Evolutionary conservation across 495 filamentous ascomycete genomes (phyloP), one percentile per base, ranked within the genome.

Genomic region (Neurospora africana): DNA sequence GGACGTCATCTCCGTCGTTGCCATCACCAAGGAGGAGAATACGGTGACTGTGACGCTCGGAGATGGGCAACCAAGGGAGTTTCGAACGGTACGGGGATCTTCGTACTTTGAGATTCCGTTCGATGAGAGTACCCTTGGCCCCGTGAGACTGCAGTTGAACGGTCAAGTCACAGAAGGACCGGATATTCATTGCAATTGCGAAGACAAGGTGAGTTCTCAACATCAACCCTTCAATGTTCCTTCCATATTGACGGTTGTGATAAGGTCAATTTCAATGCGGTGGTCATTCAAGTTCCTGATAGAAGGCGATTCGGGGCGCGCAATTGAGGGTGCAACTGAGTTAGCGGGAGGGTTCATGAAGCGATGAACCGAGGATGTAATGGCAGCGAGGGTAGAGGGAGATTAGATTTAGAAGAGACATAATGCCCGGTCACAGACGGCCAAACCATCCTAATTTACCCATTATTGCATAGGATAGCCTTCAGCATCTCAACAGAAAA

Each of bases 101-200:
- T 87, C 85, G 1, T 82, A 91, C 70, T 88, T 89, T 67, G 83
- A 88, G 72, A 78, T 89, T 23, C 80, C 84, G 0, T 88, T 89
- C 72, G 79, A 81, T 69, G 81, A 83, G 5, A 76, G 80, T 37
- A 75, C 69, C 7, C 73, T 71, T 2, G 90, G 90, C 0, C 76
- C 82, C 5, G 88, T 90, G 3, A 83, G 76, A 17, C 78, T 91
- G 37, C 81, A 78, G 0, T 72, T 91, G 65, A 77, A 82, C 39
- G 83, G 88, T 0, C 84, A 82, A 39, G 79, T 78, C 9, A 73
- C 76, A 0, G 76, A 73, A 4, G 90, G 90, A 0, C 83, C 84
- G 5, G 76, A 75, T 2, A 88, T 91, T 4, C 74, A 72, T n/a
- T 88, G 87, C 67, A 75, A 79, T 2, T 72, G 75, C n/a, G 74